A percentile compares a stretch with the other conserved stretches of the same genome.
Conservation (phyloP, 75 land plant genomes). For the Sequoiadendron giganteum region DNA sequence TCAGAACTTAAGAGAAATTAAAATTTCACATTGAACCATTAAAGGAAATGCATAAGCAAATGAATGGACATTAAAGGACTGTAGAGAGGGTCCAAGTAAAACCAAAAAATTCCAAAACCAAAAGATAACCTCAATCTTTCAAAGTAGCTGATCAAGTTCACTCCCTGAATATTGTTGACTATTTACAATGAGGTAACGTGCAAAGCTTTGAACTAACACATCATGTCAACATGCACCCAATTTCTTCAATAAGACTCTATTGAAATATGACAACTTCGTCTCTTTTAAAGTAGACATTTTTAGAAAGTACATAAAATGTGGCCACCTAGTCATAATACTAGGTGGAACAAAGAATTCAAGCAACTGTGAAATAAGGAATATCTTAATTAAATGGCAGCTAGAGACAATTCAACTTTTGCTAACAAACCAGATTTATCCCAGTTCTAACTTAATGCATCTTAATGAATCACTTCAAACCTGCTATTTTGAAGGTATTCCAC, state of each 20-base stretch:
- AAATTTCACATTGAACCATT: background rate
- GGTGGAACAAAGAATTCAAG: background rate
- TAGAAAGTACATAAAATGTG: background rate
- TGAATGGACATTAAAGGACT: background rate
- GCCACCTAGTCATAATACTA: background rate
- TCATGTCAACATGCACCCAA: background rate
- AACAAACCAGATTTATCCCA: background rate
- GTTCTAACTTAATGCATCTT: background rate
- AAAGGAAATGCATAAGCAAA: background rate
- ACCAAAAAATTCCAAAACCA: background rate
- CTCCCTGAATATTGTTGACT: background rate
- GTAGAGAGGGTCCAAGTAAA: background rate
- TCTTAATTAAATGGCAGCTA: background rate
- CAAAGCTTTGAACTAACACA: background rate
- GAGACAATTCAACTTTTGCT: background rate
- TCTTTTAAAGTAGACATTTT: background rate
- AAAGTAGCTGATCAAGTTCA: background rate
- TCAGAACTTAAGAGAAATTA: background rate
- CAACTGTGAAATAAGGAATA: background rate
- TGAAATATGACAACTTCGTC: background rate
- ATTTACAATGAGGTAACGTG: background rate
- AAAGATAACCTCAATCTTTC: background rate
- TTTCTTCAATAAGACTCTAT: background rate
- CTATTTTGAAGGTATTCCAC: slow-evolving; percentile 75
- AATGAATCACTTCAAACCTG: slow-evolving; percentile 51